phyloP scores from a whole-genome alignment of 371 early-diverging fungal genomes.

The Circinella minor region DNA sequence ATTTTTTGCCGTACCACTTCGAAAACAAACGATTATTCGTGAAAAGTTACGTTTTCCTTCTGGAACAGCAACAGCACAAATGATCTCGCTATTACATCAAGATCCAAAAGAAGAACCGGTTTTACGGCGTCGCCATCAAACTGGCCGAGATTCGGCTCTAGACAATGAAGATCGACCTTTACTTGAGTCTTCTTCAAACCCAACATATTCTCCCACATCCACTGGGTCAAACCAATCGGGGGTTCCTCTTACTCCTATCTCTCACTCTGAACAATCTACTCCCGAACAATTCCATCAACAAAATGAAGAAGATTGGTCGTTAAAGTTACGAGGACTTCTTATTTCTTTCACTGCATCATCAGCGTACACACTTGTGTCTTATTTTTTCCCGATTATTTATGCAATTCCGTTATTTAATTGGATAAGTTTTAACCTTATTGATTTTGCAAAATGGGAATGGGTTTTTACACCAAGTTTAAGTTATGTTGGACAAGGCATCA shows the following conservation, averaged over 20 bases:
- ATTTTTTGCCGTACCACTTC: slow-evolving; percentile 86
- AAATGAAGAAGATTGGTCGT: slow-evolving; percentile 60
- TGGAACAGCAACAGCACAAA: slow-evolving; percentile 87
- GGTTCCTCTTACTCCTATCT: slow-evolving; percentile 9
- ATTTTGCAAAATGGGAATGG: slow-evolving; percentile 72
- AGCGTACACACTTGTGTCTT: slow-evolving; percentile 66
- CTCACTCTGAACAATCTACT: not conserved
- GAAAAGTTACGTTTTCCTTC: slow-evolving; percentile 87
- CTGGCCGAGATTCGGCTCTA: slow-evolving; percentile 1
- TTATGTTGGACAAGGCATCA: slow-evolving; percentile 85
- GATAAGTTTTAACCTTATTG: slow-evolving; percentile 46
- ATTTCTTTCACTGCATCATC: slow-evolving; percentile 66
- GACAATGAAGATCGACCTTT: slow-evolving; percentile 17
- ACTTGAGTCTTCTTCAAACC: slow-evolving; percentile 4
- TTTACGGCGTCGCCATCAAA: slow-evolving; percentile 9
- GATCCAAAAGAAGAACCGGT: slow-evolving; percentile 12
- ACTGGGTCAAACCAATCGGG: slow-evolving; percentile 11
- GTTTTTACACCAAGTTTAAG: slow-evolving; percentile 77
- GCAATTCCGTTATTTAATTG: slow-evolving; percentile 73
- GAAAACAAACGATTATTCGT: slow-evolving; percentile 78
- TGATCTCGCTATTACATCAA: slow-evolving; percentile 81
- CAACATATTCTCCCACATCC: slow-evolving; percentile 10
- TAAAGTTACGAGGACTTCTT: slow-evolving; percentile 60
- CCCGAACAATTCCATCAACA: slow-evolving; percentile 1
- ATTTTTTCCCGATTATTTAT: slow-evolving; percentile 66